phyloP scores from a whole-genome alignment of 2,329 filamentous ascomycete genomes.

The Bipolaris cookei region DNA sequence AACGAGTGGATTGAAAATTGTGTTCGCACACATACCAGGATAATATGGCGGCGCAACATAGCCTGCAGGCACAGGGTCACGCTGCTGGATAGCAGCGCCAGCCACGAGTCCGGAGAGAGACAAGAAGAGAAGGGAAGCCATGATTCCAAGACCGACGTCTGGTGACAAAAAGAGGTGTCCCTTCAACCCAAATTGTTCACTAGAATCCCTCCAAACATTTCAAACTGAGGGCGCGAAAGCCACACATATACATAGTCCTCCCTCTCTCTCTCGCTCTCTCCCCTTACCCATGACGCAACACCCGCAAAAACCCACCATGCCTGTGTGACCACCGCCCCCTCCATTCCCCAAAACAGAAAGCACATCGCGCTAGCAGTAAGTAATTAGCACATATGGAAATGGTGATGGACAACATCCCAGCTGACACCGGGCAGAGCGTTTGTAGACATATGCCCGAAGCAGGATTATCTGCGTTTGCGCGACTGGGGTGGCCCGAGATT shows the following conservation, averaged over 20 bases:
- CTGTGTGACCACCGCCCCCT: neutral
- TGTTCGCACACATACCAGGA: constrained; percentile 51
- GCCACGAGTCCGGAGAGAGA: constrained; percentile 28
- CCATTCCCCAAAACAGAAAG: constrained; percentile 1
- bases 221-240: neutral
- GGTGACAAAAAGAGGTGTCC: neutral
- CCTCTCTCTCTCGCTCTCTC: neutral
- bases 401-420: constrained; percentile 4
- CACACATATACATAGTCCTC: constrained; percentile 11
- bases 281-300: neutral
- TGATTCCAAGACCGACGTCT: constrained; percentile 23
- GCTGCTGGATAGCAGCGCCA: constrained; percentile 38
- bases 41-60: constrained; percentile 66
- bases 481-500: constrained; percentile 5
- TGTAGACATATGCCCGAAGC: constrained; percentile 12
- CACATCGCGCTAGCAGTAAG: constrained; percentile 9
- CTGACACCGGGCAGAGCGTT: neutral
- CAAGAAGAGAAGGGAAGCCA: constrained; percentile 32
- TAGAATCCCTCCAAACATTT: too few species aligned
- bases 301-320: constrained; percentile 15
- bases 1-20: neutral
- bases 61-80: constrained; percentile 41
- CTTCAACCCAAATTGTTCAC: too few species aligned
- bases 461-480: constrained; percentile 1
- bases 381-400: constrained; percentile 9